Base-by-base conservation (phyloP, 805 yeast species). In the Sungouiella thailandica region DNA sequence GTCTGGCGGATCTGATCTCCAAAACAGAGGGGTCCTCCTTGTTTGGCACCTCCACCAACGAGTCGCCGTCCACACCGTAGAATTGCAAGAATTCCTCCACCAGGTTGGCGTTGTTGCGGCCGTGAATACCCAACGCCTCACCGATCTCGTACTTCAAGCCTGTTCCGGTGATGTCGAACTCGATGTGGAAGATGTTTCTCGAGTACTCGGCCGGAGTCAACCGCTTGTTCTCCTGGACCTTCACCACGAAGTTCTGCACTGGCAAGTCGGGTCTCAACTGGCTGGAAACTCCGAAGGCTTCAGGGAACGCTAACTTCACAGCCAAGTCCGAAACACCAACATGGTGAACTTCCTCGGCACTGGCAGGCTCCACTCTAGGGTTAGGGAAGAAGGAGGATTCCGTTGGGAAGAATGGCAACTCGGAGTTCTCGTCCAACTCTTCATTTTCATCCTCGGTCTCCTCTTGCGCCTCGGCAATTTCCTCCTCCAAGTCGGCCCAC, bases 111-210 rank as follows among this genome's bases (percentile, higher is more conserved):
- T 78, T 73, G 66, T 90, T 90, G 54, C 90, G 80, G 31, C 95
- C 96, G 52, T 90, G 97, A 40, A 90, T 76, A 53, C 97, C 97
- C 40, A 90, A 75, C 14, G 97, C 96, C 70, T 90, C 97, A 57
- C 97, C 97, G 54, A 90, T 87, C 44, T 81, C 93, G 57, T 90
- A 90, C 31, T 78, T 85, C 55, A 90, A 70, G 17, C 95, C 96
- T 23, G 97, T 88, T 34, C 94, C 95, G 29, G 88, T 62, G 54
- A 81, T 76, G 57, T 90, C 97, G 47, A 90, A 87, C 65, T 90
- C 97, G 48, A 90, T 83, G 56, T 90, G 96, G 86, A 90, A 90
- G 50, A 90, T 89, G 63, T 90, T 84, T 68, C 97, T 85, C 42
- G 85, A 86, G 62, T 90, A 90, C 50, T 85, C 89, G 23, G 51